Percentiles rank a stretch among this genome's conserved stretches.
These are phyloP conservation scores for Sarocladium brachiariae DNA, from an alignment of 2,329 filamentous ascomycete species.

Conservation along the genomic window DNA sequence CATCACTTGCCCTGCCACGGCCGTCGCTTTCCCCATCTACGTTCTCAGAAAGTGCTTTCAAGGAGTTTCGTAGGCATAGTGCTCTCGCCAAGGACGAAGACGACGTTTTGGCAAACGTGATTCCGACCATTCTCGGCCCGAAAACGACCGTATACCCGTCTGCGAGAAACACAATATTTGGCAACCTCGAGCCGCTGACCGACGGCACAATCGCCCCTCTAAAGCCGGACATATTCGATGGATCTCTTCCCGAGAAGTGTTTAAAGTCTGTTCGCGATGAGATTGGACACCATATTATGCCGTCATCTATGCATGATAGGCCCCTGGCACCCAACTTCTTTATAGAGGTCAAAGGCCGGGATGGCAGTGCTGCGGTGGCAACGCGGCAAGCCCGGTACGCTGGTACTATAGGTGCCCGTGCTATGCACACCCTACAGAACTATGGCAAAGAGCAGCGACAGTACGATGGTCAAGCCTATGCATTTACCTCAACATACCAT, in stretches of 20 bases:
- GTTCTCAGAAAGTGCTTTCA: constrained; percentile 23
- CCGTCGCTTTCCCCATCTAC: constrained; percentile 28
- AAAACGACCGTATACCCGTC: constrained; percentile 6
- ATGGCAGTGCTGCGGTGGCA: too few species aligned
- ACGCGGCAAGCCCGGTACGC: too few species aligned
- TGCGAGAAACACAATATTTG: constrained; percentile 22
- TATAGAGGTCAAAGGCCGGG: too few species aligned
- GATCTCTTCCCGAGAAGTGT: constrained; percentile 16
- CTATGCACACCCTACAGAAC: too few species aligned
- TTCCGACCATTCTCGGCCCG: constrained; percentile 24
- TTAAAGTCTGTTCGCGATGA: neutral
- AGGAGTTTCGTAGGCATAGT: constrained; percentile 18
- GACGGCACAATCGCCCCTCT: constrained; percentile 21
- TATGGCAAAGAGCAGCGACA: too few species aligned
- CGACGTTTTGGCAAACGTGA: constrained; percentile 23
- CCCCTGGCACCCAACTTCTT: too few species aligned
- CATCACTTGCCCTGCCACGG: constrained; percentile 20
- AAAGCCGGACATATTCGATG: constrained; percentile 26
- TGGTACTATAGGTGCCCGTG: too few species aligned
- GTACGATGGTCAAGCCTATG: too few species aligned
- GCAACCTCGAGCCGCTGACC: constrained; percentile 25
- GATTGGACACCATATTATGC: too few species aligned
- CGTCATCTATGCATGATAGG: too few species aligned
- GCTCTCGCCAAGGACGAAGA: constrained; percentile 25
- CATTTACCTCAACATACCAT: too few species aligned